Evolutionary conservation across 108 stramenopile genomes (phyloP), one percentile per base, ranked within the genome.

Genomic region (Aurantiochytrium sp.): DNA sequence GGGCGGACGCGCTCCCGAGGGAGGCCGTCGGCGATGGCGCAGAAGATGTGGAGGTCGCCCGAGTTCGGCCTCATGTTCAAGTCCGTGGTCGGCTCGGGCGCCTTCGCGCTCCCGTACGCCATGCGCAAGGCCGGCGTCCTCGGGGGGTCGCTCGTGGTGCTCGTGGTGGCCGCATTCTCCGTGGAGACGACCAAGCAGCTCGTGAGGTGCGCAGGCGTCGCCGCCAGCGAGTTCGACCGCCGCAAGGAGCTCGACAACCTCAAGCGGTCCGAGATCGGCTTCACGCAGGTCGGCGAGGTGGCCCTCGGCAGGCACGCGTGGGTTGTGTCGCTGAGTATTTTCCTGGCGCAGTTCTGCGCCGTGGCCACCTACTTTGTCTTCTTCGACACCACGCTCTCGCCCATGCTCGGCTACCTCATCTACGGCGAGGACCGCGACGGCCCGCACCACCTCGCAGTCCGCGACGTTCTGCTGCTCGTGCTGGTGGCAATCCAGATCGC

Each of bases 181-280:
- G 73, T 81, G 1, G 45, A 48, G 45, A 81, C 73, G 19, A 81
- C 73, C 73, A 81, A 81, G 73, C 73, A 81, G 73, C 45, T 81
- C 24, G 39, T 81, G 15, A 48, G 32, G 27, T 17, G 42, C 3
- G 73, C 73, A 6, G 39, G n/a, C 73, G 12, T 15, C 8, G 39
- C 39, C 12, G 8, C 59, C 1, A 27, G 24, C 15, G 59, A 30
- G 59, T 81, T 39, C 45, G 39, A 42, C 10, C n/a, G 42, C 24
- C 21, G 45, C n/a, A 41, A 37, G 17, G 27, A 81, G 17, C 32
- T 34, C 27, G 59, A 65, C 59, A 65, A 65, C 27, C 32, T 65
- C 34, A 34, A 65, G 59, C 59, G 59, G 34, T 65, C 59, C 3
- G 73, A 81, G 27, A 30, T 81, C 12, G 73, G 73, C 8, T 81